Conservation (phyloP, 306 rosid species). For the Biancaea sappan region DNA sequence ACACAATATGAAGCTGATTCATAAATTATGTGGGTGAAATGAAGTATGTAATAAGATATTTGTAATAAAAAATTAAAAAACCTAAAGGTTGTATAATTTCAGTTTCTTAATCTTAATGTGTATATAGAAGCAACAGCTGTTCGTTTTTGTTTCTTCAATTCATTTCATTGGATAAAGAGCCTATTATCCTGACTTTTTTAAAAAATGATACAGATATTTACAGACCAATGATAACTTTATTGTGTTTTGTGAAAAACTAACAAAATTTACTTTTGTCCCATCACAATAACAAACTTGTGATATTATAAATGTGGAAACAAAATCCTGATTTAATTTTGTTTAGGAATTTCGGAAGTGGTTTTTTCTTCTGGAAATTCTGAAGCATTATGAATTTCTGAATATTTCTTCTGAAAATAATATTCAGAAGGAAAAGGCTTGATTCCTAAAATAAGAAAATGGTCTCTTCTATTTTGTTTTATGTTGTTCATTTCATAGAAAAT, state of each 20-base stretch:
- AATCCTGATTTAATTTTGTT: background rate
- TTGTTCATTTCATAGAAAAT: background rate
- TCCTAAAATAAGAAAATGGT: conserved; percentile 3
- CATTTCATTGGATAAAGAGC: background rate
- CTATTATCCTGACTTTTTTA: background rate
- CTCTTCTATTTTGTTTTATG: background rate
- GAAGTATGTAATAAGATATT: background rate
- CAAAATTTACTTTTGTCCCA: background rate
- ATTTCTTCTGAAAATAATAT: background rate
- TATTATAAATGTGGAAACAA: background rate
- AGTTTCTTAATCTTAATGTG: background rate
- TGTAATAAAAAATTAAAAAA: background rate
- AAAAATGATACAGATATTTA: background rate
- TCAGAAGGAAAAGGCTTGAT: background rate
- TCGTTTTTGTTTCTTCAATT: background rate
- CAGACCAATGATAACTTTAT: background rate
- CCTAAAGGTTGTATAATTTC: background rate
- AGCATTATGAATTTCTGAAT: background rate
- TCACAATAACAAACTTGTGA: background rate
- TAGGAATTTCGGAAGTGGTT: background rate
- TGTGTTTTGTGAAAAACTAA: conserved; percentile 7
- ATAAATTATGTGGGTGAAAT: conserved; percentile 6
- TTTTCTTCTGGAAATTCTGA: background rate
- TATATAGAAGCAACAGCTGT: background rate
- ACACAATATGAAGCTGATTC: background rate